Base-by-base conservation (phyloP, 1,139 yeast species). In the Wickerhamomyces sp. region DNA sequence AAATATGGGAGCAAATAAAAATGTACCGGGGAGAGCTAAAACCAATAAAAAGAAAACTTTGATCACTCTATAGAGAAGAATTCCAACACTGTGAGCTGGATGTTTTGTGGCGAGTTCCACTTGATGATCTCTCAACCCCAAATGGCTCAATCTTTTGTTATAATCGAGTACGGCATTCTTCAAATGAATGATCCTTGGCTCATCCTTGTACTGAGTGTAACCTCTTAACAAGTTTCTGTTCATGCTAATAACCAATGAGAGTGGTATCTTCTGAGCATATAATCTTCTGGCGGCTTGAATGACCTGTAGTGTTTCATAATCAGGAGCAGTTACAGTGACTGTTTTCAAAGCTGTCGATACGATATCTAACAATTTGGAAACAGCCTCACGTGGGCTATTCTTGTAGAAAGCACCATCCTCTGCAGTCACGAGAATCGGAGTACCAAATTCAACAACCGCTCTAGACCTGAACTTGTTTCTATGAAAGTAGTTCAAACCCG, bases 401-500 rank as follows among this genome's bases (percentile, higher is more conserved):
- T 61, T 70, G 47, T 83, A 83, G 32, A 63, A 62, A 26, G 59
- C 58, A 3, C 81, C 87, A 45, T 71, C 59, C 32, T 69, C 72
- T 9, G 63, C 62, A 16, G 70, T 66, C 10, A 82, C 71, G 28
- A 66, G 70, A 36, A 82, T 76, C 4, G 89, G 89, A 26, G 73
- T 66, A 12, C 89, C 89, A 58, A 78, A 80, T 52, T 82, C 91
- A 33, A 82, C 62, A 17, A 81, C 88, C 2, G 87, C 88, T 56
- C 91, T 69, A 1, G 88, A 80, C 55, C 91, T 68, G 56, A 82
- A 82, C 51, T 75, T 78, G 55, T 82, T 76, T 29, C 88, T 79
- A 57, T 79, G 85, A 64, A 82, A 82, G 55, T 82, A 82, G 55
- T 80, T 80, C 69, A 82, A 65, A 3, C 91, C 91, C 44, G 86